phyloP scores from a whole-genome alignment of 2,329 filamentous ascomycete species.

The Septoria linicola region DNA sequence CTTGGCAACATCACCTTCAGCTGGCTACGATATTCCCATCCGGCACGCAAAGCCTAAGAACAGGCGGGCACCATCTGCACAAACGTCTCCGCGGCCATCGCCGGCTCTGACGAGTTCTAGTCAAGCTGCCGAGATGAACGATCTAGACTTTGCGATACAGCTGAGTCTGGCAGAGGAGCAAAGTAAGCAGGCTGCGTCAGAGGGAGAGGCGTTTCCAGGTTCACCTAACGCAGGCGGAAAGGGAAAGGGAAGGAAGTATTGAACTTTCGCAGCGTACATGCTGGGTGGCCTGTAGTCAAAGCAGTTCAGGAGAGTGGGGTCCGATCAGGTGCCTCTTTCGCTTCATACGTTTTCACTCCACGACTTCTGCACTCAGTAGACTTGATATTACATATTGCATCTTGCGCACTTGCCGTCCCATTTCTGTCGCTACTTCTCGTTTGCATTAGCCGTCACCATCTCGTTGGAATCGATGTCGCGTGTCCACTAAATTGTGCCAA shows the following conservation, averaged over 20 bases:
- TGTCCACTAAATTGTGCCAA: slow-evolving; percentile 7
- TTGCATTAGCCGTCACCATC: too few species aligned
- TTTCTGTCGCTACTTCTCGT: too few species aligned
- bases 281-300: neutral
- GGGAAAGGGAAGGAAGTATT: slow-evolving; percentile 30
- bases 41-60: slow-evolving; percentile 43
- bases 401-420: too few species aligned
- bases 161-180: slow-evolving; percentile 61
- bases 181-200: slow-evolving; percentile 37
- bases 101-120: slow-evolving; percentile 39
- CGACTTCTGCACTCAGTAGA: neutral
- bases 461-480: too few species aligned
- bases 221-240: slow-evolving; percentile 31
- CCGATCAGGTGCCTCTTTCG: neutral
- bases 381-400: too few species aligned
- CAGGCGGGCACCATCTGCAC: slow-evolving; percentile 34
- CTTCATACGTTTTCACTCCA: neutral
- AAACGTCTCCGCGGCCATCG: slow-evolving; percentile 28
- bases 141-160: slow-evolving; percentile 62
- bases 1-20: slow-evolving; percentile 34
- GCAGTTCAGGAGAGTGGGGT: neutral
- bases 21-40: slow-evolving; percentile 47
- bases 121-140: slow-evolving; percentile 51
- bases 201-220: slow-evolving; percentile 32
- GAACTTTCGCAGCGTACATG: neutral